phyloP scores from a whole-genome alignment of 2,329 filamentous ascomycete species.

The Fusarium sp. region DNA sequence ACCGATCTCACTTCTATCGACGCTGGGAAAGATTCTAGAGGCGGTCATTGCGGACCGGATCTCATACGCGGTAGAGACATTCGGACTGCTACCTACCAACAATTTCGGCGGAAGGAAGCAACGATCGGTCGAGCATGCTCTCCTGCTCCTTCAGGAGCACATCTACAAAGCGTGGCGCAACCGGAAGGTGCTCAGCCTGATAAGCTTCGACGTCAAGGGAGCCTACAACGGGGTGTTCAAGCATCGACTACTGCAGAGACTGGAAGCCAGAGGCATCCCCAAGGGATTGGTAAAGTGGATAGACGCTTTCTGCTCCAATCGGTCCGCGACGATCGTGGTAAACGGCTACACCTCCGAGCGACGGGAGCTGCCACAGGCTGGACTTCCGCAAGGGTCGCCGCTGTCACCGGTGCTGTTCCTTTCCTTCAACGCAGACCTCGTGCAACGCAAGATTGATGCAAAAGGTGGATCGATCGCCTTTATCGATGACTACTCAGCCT shows the following conservation, averaged over 20 bases:
- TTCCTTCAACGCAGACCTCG: conserved; percentile 12
- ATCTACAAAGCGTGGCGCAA: neutral
- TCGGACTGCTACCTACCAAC: neutral
- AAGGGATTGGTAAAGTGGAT: neutral
- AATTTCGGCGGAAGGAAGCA: neutral
- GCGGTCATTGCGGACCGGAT: neutral
- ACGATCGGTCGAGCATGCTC: neutral
- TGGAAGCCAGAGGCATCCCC: neutral
- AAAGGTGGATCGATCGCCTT: neutral
- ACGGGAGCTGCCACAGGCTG: neutral
- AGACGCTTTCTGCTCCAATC: neutral
- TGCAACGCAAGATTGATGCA: neutral
- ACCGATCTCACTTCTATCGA: conserved; percentile 47
- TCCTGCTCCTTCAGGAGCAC: neutral
- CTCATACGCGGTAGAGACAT: neutral
- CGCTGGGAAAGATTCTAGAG: conserved; percentile 42
- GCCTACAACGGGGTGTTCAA: neutral
- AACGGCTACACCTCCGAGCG: neutral
- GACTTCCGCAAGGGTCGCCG: conserved; percentile 1
- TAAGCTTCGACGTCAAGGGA: neutral
- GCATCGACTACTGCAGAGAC: neutral
- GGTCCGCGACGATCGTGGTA: neutral
- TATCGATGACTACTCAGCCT: neutral
- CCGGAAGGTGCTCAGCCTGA: neutral
- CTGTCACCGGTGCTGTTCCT: neutral